Conservation (phyloP, 169 alveolate genomes). For the Babesia caballi region DNA sequence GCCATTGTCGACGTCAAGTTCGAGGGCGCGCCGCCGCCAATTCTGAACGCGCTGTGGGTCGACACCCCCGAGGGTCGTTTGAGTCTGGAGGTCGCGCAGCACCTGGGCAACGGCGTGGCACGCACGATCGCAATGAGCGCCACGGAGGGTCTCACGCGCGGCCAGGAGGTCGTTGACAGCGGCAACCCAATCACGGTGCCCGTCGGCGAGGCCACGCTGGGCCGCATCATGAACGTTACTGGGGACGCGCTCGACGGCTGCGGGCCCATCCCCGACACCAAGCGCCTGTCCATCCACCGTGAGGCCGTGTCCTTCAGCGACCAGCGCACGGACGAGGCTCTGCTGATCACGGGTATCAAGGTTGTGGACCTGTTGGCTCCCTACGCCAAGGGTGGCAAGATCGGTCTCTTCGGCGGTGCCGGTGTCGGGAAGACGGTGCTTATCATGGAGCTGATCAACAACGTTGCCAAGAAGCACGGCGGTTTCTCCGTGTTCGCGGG, state of each 20-base stretch:
- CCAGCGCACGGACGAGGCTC: conserved; percentile 90
- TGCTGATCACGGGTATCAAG: conserved; percentile 90
- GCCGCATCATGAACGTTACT: conserved; percentile 96
- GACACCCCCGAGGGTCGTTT: conserved; percentile 81
- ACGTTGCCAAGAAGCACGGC: conserved; percentile 96
- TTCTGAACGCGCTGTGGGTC: conserved; percentile 92
- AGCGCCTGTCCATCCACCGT: conserved; percentile 89
- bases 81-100: conserved; percentile 95
- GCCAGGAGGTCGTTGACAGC: conserved; percentile 91
- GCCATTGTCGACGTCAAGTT: conserved; percentile 97
- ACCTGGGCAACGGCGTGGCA: conserved; percentile 87
- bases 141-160: conserved; percentile 96
- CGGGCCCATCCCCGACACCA: conserved; percentile 89
- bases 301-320: conserved; percentile 94
- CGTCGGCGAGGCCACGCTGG: conserved; percentile 84
- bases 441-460: conserved; percentile 95
- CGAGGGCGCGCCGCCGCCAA: conserved; percentile 92
- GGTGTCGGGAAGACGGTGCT: conserved; percentile 99
- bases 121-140: conserved; percentile 97
- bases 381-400: conserved; percentile 97
- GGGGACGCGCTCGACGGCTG: conserved; percentile 98
- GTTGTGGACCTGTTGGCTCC: conserved; percentile 97
- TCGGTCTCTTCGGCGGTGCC: conserved; percentile 99
- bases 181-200: conserved; percentile 95
- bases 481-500: conserved; percentile 99